Base-by-base conservation (phyloP, 2,329 filamentous ascomycete species). In the Iodosphaeria phyllophila region DNA sequence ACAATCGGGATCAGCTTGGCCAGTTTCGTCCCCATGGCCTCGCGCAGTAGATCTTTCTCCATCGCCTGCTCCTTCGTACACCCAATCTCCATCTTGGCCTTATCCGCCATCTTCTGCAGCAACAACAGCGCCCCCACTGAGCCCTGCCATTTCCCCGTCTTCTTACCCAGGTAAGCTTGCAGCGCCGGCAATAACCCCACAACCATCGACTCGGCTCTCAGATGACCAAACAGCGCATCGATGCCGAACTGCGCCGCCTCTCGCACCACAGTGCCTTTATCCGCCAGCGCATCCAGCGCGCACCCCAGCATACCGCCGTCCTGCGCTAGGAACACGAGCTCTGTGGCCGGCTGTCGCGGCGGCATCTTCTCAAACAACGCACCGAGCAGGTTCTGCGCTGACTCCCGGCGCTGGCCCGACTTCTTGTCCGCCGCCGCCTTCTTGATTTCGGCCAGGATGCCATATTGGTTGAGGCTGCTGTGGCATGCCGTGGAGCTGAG, bases 81-180 rank as follows among this genome's bases (percentile, higher is more conserved):
- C 30, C 79, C 83, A 33, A 79, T 68, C 28, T 75, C 73, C 48
- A 91, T 72, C 61, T 91, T 77, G 20, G 86, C 79, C 60, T 91
- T 92, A 46, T 92, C 78, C 23, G 89, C 89, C 75, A 95, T 92
- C 51, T 74, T 80, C 46, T 89, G 83, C 30, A 98, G 56, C 34
- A 95, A 51, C 48, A 76, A 72, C 44, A 76, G 75, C 22, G 80
- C 89, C 31, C 77, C 84, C 26, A 93, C 79, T 10, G 79, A 80
- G 31, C 89, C 89, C 54, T 98, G 89, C 89, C 89, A 98, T 55
- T 98, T 98, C 36, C 80, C 84, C 10, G 82, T 77, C 43, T 69
- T 71, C 54, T 82, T 91, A 44, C 61, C 60, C 16, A 98, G 61
- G 47, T 95, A 95, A 26, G 62, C 52, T 32, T 60, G 53, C 20